Evolutionary conservation across 73 alveolate species (phyloP).

Genomic region (Durusdinium trenchii): DNA sequence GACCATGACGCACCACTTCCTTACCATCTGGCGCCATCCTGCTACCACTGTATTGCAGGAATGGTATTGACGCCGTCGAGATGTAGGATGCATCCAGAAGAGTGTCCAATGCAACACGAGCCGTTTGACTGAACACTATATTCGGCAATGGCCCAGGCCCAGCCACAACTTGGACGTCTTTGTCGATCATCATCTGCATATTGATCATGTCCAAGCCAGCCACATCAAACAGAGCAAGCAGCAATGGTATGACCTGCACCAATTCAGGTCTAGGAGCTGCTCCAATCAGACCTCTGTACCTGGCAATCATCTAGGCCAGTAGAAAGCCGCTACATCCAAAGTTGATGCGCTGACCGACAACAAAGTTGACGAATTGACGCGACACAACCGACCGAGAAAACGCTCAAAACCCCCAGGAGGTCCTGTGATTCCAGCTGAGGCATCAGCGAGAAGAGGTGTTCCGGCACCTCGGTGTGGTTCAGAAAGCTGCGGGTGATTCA

Average conservation of each 20-base stretch:
- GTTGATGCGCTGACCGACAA: neutral
- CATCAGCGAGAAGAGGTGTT: conserved; percentile 71
- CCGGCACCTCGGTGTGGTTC: conserved; percentile 55
- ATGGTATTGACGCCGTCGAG: neutral
- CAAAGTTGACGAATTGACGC: too few species aligned
- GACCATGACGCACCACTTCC: neutral
- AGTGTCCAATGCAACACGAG: neutral
- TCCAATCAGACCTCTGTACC: neutral
- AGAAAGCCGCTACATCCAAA: neutral
- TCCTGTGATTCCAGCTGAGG: conserved; percentile 88
- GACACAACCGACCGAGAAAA: too few species aligned
- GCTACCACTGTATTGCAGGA: neutral
- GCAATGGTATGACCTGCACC: neutral
- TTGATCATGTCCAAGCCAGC: neutral
- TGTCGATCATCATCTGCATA: neutral
- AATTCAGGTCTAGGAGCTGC: neutral
- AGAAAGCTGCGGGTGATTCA: too few species aligned
- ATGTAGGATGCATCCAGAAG: neutral
- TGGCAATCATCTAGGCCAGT: neutral
- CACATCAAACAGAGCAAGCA: neutral
- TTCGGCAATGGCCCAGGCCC: neutral
- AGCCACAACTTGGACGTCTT: neutral
- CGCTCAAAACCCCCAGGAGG: too few species aligned
- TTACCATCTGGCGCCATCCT: neutral
- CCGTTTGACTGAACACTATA: neutral